Base-by-base conservation (phyloP, 192 early-diverging fungal species). In the Coemansia sp. region DNA sequence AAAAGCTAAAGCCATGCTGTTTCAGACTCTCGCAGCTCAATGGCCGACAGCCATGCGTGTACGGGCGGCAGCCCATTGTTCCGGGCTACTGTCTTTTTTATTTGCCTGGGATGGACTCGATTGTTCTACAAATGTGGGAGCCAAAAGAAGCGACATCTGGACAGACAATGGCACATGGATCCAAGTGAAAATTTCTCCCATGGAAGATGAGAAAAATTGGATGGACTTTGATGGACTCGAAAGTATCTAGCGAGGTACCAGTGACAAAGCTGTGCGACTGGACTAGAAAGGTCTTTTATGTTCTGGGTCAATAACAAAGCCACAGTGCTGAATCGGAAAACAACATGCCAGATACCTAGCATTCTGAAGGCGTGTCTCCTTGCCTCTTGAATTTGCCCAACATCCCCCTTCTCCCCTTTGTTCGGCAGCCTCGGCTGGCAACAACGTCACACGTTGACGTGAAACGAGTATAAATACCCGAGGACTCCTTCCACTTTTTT, bases 21-120 rank as follows among this genome's bases (percentile, higher is more conserved):
- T 57, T 57, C 55, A 36, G 22, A 29, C 63, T 65, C 41, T n/a
- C 46, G 54, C 54, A 65, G 63, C 33, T 65, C 54, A 32, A 46
- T 46, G 45, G 45, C 46, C 49, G 11, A n/a, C 32, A 57, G 34
- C 55, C 55, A 57, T 36, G 55, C 55, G 55, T 57, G 10, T n/a
- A n/a, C 34, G 34, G 29, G 55, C 17, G 9, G 23, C 20, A 9
- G 49, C 17, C 5, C 45, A 48, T 65, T 65, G 41, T 65, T 41
- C 40, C 55, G 11, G 54, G 35, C 49, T 52, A 25, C 49, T 52
- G 49, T 52, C 49, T 52, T 52, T 52, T 14, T 52, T 52, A 25
- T 25, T 25, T 52, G 20, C 3, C 20, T 13, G 23, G 25, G 5
- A 22, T 25, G 22, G 13, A 9, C 20, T 20, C 14, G 22, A 52